Evolutionary conservation across 768 basidiomycete species (phyloP), one percentile per base, ranked within the genome.

Genomic region (Amyloporia xantha): DNA sequence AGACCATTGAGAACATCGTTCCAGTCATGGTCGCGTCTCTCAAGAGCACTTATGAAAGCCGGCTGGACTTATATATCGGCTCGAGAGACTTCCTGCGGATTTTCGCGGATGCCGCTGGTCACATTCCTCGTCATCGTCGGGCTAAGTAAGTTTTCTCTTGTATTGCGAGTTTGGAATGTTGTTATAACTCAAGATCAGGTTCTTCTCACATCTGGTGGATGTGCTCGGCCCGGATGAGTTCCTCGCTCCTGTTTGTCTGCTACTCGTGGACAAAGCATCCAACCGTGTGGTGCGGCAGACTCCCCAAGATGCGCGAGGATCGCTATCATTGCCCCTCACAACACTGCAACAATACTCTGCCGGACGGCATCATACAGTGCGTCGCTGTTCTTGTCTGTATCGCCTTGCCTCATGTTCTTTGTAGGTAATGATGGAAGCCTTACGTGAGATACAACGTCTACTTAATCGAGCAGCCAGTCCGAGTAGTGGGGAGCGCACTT

Each of bases 1-100:
- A 95, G 91, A 97, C 96, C 1, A 81, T 98, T 48, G 85, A 95
- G 52, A 87, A 79, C 59, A 92, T 97, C 50, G 86, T 99, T 5
- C 95, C 96, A 2, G 88, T 95, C 25, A 89, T 98, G 82, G 84
- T 84, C 7, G 74, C 82, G 4, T 90, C 91, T 0, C 70, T 95
- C 52, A 85, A 80, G 62, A 65, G 73, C 23, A 70, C 76, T 13
- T 73, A 86, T 48, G 53, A 72, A 1, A 65, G 69, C 6, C 71
- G 74, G 3, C 68, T 86, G 41, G 76, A 82, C 9, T 68, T 95
- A 20, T 81, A 82, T 51, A 72, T 82, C 28, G 81, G 74, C 4
- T 80, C 90, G 1, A 77, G 81, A 56, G 86, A 91, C 19, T 91
- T 98, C 63, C 65, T 99, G 13, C 82, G 81, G 11, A 84, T 96